Evolutionary conservation across 2,329 filamentous ascomycete species (phyloP), one percentile per base, ranked within the genome.

Genomic region (Rhinocladiella similis): DNA sequence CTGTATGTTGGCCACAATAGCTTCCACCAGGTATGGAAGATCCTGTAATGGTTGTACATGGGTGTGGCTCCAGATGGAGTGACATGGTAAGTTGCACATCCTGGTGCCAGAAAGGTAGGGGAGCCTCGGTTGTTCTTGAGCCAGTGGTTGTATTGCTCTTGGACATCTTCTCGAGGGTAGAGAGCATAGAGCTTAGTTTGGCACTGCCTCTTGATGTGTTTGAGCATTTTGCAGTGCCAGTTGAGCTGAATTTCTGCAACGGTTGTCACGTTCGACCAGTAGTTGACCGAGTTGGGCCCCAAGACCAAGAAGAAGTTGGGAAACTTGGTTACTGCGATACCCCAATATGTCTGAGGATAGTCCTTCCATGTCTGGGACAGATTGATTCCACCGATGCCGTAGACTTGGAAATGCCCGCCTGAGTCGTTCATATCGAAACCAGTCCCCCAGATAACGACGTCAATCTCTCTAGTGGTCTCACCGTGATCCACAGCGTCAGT

Each of bases 301-400:
- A 69, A 53, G 1, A 69, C 47, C 56, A 69, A 54, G 55, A 70
- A 68, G 53, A 68, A 69, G 42, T 69, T 70, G 0, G 68, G 68
- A 46, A 70, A 55, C 13, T 47, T 29, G 47, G 71, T 67, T 0
- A 66, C 67, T 0, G 68, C 66, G 12, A 72, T 27, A 3, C 66
- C 67, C 9, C 72, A 55, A 46, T 73, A 72, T 1, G 64, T 69
- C 51, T 69, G 69, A 1, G 69, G 68, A 0, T 63, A 65, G 12
- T 38, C 33, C 7, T 50, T 36, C 47, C 47, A 50, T 10, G 33
- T 33, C 19, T 50, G 47, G 6, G 25, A 33, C 16, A 50, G 29
- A 33, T 50, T 50, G 47, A 36, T 36, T 10, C 47, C 47, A 6
- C 14, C 47, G n/a, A 50, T 19, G 3, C 47, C 47, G 47, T 50